Percentiles rank a stretch among this genome's conserved stretches.
phyloP scores from a whole-genome alignment of 2,329 filamentous ascomycete species.

The Trichoderma atrobrunneum region DNA sequence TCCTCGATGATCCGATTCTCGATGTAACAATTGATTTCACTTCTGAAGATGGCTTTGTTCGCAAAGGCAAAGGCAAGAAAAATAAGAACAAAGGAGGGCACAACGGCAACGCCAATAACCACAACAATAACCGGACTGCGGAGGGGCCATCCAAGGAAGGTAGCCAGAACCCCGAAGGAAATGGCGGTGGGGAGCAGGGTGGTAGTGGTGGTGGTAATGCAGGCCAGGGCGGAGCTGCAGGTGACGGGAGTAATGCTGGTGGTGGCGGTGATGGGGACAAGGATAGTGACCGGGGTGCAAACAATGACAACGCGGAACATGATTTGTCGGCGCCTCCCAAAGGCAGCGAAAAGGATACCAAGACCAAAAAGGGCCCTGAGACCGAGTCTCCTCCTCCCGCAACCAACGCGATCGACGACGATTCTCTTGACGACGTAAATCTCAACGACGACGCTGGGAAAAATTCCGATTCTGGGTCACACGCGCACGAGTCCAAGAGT shows the following conservation, averaged over 20 bases:
- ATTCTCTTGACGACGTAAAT: conserved; percentile 64
- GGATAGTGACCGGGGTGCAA: conserved; percentile 32
- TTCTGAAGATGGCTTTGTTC: conserved; percentile 51
- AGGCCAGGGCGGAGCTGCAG: conserved; percentile 21
- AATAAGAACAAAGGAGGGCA: conserved; percentile 41
- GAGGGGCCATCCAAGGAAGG: conserved; percentile 38
- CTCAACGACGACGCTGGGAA: conserved; percentile 58
- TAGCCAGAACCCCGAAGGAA: conserved; percentile 16
- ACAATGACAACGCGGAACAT: conserved; percentile 28
- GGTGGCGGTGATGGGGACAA: conserved; percentile 36
- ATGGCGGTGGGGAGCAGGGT: conserved; percentile 22
- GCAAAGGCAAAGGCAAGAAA: conserved; percentile 56
- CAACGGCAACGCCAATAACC: conserved; percentile 23
- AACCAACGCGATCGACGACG: conserved; percentile 41
- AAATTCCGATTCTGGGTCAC: conserved; percentile 55
- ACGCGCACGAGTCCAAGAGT: conserved; percentile 43
- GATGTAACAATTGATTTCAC: conserved; percentile 55
- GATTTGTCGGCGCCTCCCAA: conserved; percentile 25
- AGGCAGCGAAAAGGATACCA: conserved; percentile 42
- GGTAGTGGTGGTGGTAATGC: conserved; percentile 19
- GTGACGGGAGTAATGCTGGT: conserved; percentile 19
- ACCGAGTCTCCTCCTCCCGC: conserved; percentile 27
- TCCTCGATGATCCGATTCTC: conserved; percentile 47
- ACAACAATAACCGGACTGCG: conserved; percentile 40
- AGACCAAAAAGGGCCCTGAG: conserved; percentile 28